These are phyloP conservation scores for Pleurostoma richardsiae DNA, from an alignment of 2,329 filamentous ascomycete species.

Conservation along the genomic window DNA sequence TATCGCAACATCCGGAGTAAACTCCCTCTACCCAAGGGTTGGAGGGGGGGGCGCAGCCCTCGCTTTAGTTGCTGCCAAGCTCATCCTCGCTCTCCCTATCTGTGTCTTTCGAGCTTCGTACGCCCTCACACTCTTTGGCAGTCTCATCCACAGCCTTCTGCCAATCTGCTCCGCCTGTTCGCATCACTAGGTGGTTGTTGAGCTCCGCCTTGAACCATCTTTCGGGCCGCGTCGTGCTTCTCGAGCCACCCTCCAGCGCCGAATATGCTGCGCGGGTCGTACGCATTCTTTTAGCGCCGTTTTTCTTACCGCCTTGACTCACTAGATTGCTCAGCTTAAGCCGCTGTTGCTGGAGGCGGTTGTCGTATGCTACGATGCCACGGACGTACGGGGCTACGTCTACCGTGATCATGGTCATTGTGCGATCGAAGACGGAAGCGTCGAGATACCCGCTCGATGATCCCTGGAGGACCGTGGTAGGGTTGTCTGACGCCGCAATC, in stretches of 20 bases:
- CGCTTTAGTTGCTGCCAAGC: too few relatives aligned
- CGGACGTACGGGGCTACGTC: constrained; percentile 92
- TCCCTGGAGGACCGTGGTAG: constrained; percentile 17
- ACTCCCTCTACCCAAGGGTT: too few relatives aligned
- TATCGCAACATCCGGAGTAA: too few relatives aligned
- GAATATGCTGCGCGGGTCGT: constrained; percentile 65
- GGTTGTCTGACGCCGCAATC: constrained; percentile 44
- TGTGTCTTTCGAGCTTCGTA: too few relatives aligned
- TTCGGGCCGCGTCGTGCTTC: constrained; percentile 58
- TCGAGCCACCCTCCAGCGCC: constrained; percentile 62
- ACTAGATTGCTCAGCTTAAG: constrained; percentile 49
- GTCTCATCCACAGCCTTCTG: constrained; percentile 5
- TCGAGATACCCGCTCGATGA: constrained; percentile 41
- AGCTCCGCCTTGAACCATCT: constrained; percentile 59
- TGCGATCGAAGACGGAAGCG: constrained; percentile 73
- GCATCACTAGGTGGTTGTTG: constrained; percentile 50
- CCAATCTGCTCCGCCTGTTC: constrained; percentile 40
- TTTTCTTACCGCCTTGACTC: constrained; percentile 37
- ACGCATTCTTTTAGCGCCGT: constrained; percentile 46
- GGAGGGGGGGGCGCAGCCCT: too few relatives aligned
- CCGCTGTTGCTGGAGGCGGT: constrained; percentile 63
- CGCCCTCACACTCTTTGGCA: too few relatives aligned
- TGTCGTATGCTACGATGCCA: constrained; percentile 73
- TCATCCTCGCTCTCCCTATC: too few relatives aligned
- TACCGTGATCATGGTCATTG: constrained; percentile 56